Base-by-base conservation (phyloP, 495 filamentous ascomycete species). In the Alectoria sarmentosa region DNA sequence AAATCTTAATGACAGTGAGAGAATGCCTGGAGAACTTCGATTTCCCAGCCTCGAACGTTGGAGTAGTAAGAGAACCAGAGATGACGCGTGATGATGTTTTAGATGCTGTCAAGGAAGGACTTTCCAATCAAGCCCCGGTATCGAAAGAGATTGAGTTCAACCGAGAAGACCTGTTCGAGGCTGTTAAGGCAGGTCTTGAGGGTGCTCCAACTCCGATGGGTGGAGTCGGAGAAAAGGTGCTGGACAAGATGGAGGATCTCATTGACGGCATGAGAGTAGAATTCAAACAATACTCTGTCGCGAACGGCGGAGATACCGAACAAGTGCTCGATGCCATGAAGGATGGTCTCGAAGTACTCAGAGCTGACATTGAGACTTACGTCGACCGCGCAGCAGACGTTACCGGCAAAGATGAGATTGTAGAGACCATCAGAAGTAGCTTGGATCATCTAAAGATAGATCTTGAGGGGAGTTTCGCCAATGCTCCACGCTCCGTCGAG, bases 281-380 rank as follows among this genome's bases (percentile, higher is more conserved):
- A 71, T 83, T 88, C 58, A 88, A 90, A 69, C 82, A 91, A 69
- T 90, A 88, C 68, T 84, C 88, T 21, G 79, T 88, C 0, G 86
- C 87, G 34, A 89, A 84, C 69, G 89, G 88, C 52, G 79, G 83
- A 60, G 90, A 91, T 70, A 91, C 88, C 0, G 89, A 91, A 71
- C 86, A 94, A 68, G 82, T 95, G 32, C 79, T 96, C 3, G 89
- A 93, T 71, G 88, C 90, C 3, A 84, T 93, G 63, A 92, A 89
- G 71, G 91, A 95, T 72, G 90, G 90, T 4, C 82, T 96, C 44
- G 90, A 92, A 67, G 83, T 82, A 58, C 82, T 97, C 6, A 84
- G 89, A n/a, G 79, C 80, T 30, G 86, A 93, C 57, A 90, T 96
- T 62, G 90, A 94, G 74, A 77, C 74, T n/a, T 93, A 92, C 64